Evolutionary conservation across 148 eudicot genomes (phyloP), one percentile per base, ranked within the genome.

Genomic region (Heliamphora exappendiculata): DNA sequence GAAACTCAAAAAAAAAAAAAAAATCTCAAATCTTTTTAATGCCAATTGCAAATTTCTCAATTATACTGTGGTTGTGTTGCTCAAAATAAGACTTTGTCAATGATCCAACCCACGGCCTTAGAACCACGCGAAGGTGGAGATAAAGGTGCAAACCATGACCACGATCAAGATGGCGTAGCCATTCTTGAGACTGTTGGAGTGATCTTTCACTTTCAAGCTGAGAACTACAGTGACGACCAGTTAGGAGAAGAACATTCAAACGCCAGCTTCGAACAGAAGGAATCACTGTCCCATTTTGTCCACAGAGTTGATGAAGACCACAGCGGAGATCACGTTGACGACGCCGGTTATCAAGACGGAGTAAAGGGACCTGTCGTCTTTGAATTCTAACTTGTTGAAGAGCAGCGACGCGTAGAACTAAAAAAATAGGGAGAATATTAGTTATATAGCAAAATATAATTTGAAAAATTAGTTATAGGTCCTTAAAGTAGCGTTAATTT

Each of bases 21-120:
- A n/a, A n/a, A n/a, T n/a, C n/a, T n/a, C n/a, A n/a, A n/a, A n/a
- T n/a, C n/a, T n/a, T n/a, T n/a, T n/a, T n/a, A n/a, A n/a, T n/a
- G n/a, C n/a, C n/a, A n/a, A n/a, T n/a, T n/a, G n/a, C n/a, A n/a
- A n/a, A n/a, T n/a, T n/a, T n/a, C n/a, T n/a, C n/a, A n/a, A n/a
- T n/a, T n/a, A n/a, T n/a, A n/a, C n/a, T n/a, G n/a, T n/a, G n/a
- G n/a, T n/a, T n/a, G n/a, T n/a, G n/a, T n/a, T n/a, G n/a, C n/a
- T n/a, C n/a, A n/a, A n/a, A n/a, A n/a, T n/a, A n/a, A n/a, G n/a
- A n/a, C n/a, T n/a, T n/a, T n/a, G n/a, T n/a, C n/a, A n/a, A 95
- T 95, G 1, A 95, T 89, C 98, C 98, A 95, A 0, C 98, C 97
- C 0, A 95, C 0, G 97, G 98, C 1, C 98, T 93, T 94, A 92